Conservation (phyloP, 352 stramenopile genomes). For the Globisporangium apiculatum region DNA sequence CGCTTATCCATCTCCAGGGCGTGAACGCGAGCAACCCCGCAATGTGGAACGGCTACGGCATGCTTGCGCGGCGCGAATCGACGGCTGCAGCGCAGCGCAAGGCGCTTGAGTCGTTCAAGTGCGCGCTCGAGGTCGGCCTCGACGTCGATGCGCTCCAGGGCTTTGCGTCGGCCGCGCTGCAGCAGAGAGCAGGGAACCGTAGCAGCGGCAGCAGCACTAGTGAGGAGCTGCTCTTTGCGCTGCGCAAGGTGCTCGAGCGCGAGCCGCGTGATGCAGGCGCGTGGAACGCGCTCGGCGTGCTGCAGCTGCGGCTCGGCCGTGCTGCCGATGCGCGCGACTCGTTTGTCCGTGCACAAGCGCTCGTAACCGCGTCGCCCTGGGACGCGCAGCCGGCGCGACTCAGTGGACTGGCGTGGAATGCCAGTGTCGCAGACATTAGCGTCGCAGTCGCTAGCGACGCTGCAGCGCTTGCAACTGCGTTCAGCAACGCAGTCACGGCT, state of each 20-base stretch:
- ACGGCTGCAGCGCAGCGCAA: conserved; percentile 34
- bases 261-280: conserved; percentile 50
- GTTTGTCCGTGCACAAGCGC: conserved; percentile 12
- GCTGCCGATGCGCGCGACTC: conserved; percentile 31
- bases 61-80: conserved; percentile 48
- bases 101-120: conserved; percentile 67
- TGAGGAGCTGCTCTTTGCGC: conserved; percentile 59
- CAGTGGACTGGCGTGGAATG: conserved; percentile 32
- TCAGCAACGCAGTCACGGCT: conserved; percentile 5
- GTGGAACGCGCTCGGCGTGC: conserved; percentile 59
- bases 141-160: conserved; percentile 72
- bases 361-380: conserved; percentile 7
- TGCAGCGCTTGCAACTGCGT: neutral
- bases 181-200: conserved; percentile 21
- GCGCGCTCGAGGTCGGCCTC: conserved; percentile 60
- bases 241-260: conserved; percentile 76
- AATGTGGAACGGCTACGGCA: conserved; percentile 86
- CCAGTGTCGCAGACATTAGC: conserved; percentile 21
- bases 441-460: neutral
- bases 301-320: conserved; percentile 50
- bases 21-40: conserved; percentile 74
- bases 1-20: conserved; percentile 75
- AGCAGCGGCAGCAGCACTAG: conserved; percentile 11
- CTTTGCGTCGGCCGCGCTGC: conserved; percentile 21
- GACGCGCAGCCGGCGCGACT: neutral